A percentile compares a stretch with the other conserved stretches of the same genome.
Conservation (phyloP, 345 rosid species). For the Moricandia arvensis region DNA sequence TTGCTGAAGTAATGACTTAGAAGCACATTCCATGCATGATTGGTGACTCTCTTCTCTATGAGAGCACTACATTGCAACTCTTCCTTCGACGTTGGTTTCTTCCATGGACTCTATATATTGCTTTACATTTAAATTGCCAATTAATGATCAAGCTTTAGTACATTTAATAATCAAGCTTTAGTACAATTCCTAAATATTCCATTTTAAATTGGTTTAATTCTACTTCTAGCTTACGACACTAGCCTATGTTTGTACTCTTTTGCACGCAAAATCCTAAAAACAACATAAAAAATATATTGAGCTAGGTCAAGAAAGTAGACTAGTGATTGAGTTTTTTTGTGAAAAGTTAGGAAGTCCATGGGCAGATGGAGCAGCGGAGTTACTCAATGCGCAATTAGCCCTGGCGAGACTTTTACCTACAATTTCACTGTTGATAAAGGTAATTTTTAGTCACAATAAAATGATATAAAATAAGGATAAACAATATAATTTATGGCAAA, state of each 20-base stretch:
- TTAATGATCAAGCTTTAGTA: background rate
- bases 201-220: background rate
- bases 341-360: slow-evolving; percentile 73
- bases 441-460: background rate
- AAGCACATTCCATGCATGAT: slow-evolving; percentile 26
- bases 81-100: slow-evolving; percentile 1
- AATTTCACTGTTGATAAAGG: slow-evolving; percentile 71
- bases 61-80: slow-evolving; percentile 9
- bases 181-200: background rate
- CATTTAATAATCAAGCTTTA: background rate
- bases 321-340: background rate
- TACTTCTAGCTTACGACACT: background rate
- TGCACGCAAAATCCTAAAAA: background rate
- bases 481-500: background rate
- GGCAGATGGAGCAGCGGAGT: slow-evolving; percentile 91
- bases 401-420: slow-evolving; percentile 75
- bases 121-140: background rate
- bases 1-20: slow-evolving; percentile 2
- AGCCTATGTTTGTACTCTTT: background rate
- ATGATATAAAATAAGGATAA: background rate
- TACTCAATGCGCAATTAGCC: slow-evolving; percentile 69
- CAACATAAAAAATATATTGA: background rate
- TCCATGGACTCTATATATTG: background rate
- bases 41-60: slow-evolving; percentile 10
- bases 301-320: background rate